Base-by-base conservation (phyloP, 2,329 filamentous ascomycete genomes). In the Coniella vitis region DNA sequence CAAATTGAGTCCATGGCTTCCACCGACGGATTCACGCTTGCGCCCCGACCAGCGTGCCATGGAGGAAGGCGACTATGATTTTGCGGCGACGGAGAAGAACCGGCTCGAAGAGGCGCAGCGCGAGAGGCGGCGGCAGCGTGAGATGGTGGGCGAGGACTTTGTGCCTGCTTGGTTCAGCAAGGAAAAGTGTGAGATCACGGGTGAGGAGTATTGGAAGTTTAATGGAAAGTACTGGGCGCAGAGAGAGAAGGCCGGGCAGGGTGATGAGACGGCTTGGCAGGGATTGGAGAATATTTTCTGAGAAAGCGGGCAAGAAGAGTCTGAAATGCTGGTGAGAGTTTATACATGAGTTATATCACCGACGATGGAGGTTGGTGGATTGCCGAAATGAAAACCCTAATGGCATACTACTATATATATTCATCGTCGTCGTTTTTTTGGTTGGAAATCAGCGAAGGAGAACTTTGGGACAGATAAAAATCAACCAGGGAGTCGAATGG, bases 31-130 rank as follows among this genome's bases (percentile, higher is more conserved):
- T 65, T 95, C 91, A 1, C 78, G 93, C n/a, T 73, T 95, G 29
- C 78, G 93, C 25, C 91, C 93, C 0, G 93, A 98, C 66, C 93
- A 98, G 70, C 79, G 93, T 10, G 93, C 93, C 2, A 98, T 98
- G 93, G 93, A 98, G 65, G 90, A 97, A 54, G 93, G 91, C n/a
- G 81, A 90, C 67, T 98, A 98, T 62, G 91, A 97, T 61, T 76
- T 93, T 52, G 93, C 93, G 1, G 93, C 91, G 0, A 80, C 79
- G 4, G 93, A 98, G 73, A 98, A 98, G 79, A 93, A 91, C 61
- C 78, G 93, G 1, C 79, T 98, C 0, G 93, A 98, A 67, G 87
- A 96, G 70, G 90, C 84, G 55, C 93, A 98, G 72, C 77, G 93
- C 52, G 82, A 84, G 9, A 83, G 84, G 51, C 73, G 93, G 53